Evolutionary conservation across 345 rosid species (phyloP).

Genomic region (Draba incana): DNA sequence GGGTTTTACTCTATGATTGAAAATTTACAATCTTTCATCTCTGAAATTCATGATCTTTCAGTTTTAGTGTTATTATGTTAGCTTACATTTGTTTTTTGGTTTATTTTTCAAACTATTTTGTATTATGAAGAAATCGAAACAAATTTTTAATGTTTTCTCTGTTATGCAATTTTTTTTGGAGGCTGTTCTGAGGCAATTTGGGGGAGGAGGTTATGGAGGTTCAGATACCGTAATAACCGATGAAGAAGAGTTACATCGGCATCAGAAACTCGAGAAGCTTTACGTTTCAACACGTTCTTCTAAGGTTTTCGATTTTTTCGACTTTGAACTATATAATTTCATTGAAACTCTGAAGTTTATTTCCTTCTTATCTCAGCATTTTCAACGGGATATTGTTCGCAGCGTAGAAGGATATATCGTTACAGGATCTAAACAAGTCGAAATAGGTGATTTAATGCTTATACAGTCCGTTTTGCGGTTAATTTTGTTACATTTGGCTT

Average conservation of each 20-base stretch:
- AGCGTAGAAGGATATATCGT: slow-evolving; percentile 89
- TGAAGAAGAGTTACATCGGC: slow-evolving; percentile 73
- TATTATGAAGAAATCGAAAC: not conserved
- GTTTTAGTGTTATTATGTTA: slow-evolving; percentile 5
- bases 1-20: not conserved
- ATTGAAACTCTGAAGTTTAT: slow-evolving; percentile 1
- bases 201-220: slow-evolving; percentile 86
- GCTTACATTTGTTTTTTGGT: not conserved
- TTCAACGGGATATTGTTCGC: slow-evolving; percentile 90
- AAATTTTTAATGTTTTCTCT: slow-evolving; percentile 5
- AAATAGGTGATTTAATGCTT: slow-evolving; percentile 60
- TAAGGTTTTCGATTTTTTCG: slow-evolving; percentile 58
- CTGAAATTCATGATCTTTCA: not conserved
- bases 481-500: too few relatives aligned
- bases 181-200: slow-evolving; percentile 96
- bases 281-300: slow-evolving; percentile 88
- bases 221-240: slow-evolving; percentile 69
- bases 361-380: slow-evolving; percentile 62
- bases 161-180: slow-evolving; percentile 36
- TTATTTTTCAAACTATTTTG: not conserved
- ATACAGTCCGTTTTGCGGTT: not conserved
- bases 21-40: slow-evolving; percentile 3
- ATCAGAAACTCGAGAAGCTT: slow-evolving; percentile 91
- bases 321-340: not conserved
- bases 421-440: slow-evolving; percentile 88